phyloP scores from a whole-genome alignment of 2,329 filamentous ascomycete genomes.

The Claviceps paspali region DNA sequence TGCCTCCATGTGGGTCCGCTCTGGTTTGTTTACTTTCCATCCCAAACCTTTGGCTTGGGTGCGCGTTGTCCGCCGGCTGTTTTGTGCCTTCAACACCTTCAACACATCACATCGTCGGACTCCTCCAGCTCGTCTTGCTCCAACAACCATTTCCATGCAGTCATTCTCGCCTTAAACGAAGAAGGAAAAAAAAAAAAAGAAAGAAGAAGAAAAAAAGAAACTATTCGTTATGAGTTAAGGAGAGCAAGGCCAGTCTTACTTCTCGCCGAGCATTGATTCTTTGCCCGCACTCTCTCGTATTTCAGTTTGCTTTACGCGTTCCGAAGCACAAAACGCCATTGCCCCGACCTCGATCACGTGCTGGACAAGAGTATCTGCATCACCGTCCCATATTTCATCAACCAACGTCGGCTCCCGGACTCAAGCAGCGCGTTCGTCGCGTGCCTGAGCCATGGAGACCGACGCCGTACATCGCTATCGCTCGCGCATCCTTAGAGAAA shows the following conservation, averaged over 20 bases:
- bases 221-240: too few species aligned
- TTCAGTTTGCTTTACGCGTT: not conserved
- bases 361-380: constrained; percentile 1
- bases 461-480: constrained; percentile 27
- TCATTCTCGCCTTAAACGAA: not conserved
- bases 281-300: constrained; percentile 7
- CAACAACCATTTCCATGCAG: too few species aligned
- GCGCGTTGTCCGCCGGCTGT: too few species aligned
- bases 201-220: too few species aligned
- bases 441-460: constrained; percentile 24
- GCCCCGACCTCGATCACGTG: not conserved
- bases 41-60: too few species aligned
- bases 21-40: constrained; percentile 20
- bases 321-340: not conserved
- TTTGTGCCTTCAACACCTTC: too few species aligned
- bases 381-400: constrained; percentile 5
- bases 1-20: too few species aligned
- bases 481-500: constrained; percentile 34
- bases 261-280: not conserved
- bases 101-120: too few species aligned
- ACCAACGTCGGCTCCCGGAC: constrained; percentile 9
- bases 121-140: constrained; percentile 7
- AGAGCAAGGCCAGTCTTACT: not conserved
- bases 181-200: too few species aligned
- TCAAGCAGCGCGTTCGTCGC: constrained; percentile 11